Percentiles rank a stretch among this genome's conserved stretches.
Evolutionary conservation across 176 grass and related monocot genomes (phyloP).

Genomic region (Rhipidocladum racemiflorum): DNA sequence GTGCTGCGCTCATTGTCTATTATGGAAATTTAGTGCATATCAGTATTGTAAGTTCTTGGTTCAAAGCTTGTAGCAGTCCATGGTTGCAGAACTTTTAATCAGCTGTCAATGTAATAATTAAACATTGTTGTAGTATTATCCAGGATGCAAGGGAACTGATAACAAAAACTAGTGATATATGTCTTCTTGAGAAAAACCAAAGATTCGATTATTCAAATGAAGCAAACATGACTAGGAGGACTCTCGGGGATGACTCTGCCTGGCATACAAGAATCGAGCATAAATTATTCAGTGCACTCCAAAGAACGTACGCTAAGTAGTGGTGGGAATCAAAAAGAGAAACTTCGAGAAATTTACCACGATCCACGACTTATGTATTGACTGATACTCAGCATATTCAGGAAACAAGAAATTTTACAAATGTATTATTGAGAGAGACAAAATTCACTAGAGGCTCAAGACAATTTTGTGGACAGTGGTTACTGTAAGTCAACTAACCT

Average conservation of each 20-base stretch:
- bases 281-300: conserved; percentile 26
- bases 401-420: neutral
- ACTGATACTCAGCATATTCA: too few relatives aligned
- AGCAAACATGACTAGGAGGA: conserved; percentile 96
- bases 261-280: conserved; percentile 53
- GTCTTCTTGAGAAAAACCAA: conserved; percentile 18
- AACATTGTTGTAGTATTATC: neutral
- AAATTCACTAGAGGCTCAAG: neutral
- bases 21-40: neutral
- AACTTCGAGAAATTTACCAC: neutral
- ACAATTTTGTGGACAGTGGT: neutral
- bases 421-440: neutral
- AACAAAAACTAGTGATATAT: neutral
- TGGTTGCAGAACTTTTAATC: conserved; percentile 6
- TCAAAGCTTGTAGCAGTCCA: neutral
- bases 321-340: neutral
- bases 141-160: neutral
- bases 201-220: conserved; percentile 14
- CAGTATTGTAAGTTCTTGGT: conserved; percentile 9
- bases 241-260: conserved; percentile 95
- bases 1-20: neutral
- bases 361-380: neutral
- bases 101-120: neutral
- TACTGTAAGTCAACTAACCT: neutral
- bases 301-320: neutral